Base-by-base conservation (phyloP, 805 yeast genomes). In the Metschnikowia santaceciliae region DNA sequence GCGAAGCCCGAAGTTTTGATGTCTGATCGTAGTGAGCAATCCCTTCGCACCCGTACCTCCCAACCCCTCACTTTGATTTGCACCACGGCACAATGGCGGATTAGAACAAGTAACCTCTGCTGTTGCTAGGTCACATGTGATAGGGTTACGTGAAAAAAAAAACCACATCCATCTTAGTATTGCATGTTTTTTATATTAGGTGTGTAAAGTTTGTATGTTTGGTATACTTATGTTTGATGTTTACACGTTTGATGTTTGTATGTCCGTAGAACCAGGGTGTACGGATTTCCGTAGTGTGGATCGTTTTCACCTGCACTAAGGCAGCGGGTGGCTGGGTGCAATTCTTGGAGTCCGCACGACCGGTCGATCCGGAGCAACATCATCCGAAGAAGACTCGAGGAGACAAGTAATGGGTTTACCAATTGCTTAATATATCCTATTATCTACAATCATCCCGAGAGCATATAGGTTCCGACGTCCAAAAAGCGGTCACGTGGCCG, bases 1-100 rank as follows among this genome's bases (percentile, higher is more conserved):
- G 38, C 38, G 38, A 33, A 42, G 46, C 38, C 37, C 11, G 26
- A 42, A 32, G 46, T 42, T 42, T 42, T 38, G 17, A 42, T n/a
- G 43, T 6, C 19, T 5, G 20, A 26, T 32, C 26, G 32, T 39
- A 39, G 42, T 39, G 42, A n/a, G 42, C 42, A 23, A n/a, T 23
- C 14, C 13, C 4, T 17, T 11, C 42, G 15, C 15, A 14, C 32
- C 42, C 11, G 42, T 23, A 13, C 42, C 17, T 39, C 19, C 14
- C 40, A 3, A 13, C 26, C 40, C 40, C 26, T 37, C 40, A 37
- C 23, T 37, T 37, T 20, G 26, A 20, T 20, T 22, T 20, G 22
- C n/a, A 37, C 15, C 22, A 37, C 11, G 22, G 15, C 30, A 14
- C 40, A 19, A 20, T 19, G 8, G 15, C 10, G 10, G 10, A 7